phyloP scores from a whole-genome alignment of 176 grass and related monocot species.

The Oryza meridionalis region DNA sequence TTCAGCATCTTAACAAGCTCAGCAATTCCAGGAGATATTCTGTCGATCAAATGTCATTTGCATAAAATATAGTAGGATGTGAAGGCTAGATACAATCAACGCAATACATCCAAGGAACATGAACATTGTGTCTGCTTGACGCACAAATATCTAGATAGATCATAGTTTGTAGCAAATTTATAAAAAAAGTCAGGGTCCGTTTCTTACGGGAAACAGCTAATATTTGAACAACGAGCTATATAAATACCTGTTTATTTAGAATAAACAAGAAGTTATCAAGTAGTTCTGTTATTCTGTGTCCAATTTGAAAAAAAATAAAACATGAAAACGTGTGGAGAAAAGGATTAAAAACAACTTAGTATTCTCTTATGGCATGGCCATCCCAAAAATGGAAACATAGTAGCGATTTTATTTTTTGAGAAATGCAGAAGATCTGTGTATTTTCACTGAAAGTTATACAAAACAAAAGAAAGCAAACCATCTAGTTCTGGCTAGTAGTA shows the following conservation, averaged over 20 bases:
- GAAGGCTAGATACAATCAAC: neutral
- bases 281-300: neutral
- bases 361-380: neutral
- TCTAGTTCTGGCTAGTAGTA: no score
- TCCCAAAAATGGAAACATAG: neutral
- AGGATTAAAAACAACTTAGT: neutral
- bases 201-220: neutral
- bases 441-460: no score
- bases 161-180: no score
- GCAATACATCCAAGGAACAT: neutral
- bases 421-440: no score
- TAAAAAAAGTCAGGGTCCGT: no score
- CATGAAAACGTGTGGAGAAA: neutral
- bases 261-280: neutral
- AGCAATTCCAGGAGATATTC: conserved; percentile 84
- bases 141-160: neutral
- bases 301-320: neutral
- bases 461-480: no score
- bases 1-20: conserved; percentile 76
- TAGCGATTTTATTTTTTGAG: no score
- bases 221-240: neutral
- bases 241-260: neutral
- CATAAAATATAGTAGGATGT: neutral
- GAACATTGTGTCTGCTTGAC: neutral
- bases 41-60: conserved; percentile 35